Base-by-base conservation (phyloP, 768 basidiomycete species). In the Phanerochaete carnosa region DNA sequence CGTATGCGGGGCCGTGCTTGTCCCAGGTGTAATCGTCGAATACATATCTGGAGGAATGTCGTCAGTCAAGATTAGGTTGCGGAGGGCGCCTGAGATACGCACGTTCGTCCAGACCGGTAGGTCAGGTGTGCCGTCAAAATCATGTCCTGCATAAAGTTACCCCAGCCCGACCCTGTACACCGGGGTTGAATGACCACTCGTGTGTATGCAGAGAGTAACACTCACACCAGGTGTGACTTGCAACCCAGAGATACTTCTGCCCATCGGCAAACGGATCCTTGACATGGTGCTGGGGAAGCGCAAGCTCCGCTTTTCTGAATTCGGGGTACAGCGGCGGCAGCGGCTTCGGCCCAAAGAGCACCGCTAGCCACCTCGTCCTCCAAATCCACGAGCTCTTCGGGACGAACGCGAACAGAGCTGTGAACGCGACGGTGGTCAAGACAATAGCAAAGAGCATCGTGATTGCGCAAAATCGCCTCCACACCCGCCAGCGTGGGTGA, bases 21-120 rank as follows among this genome's bases (percentile, higher is more conserved):
- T 74, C 68, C 85, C 84, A 86, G 0, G 81, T 81, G 60, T 80
- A 85, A 50, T 86, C 81, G 61, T 83, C 76, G 65, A 83, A 84
- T 1, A 85, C 84, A 33, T 70, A 76, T 12, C 77, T 79, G 49
- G 25, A 47, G 22, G 22, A 1, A 22, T 15, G 23, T 6, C 3
- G 47, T 25, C 8, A 23, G 47, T 25, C 19, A 43, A 13, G 47
- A 8, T 6, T n/a, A 49, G 23, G 23, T 49, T 6, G 47, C 47
- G 13, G 23, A 29, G 46, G 23, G 8, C 15, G 8, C 33, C 39
- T 9, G 52, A 28, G 49, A 57, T 15, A 47, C 75, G 54, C 55
- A 79, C 76, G 76, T 70, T 61, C 77, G 70, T 52, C 73, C 70
- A 4, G 74, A 59, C 3, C 62, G 43, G 60, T 75, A 73, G 0